Conservation (phyloP, 805 yeast genomes). For the Wickerhamiella sergipiensis region DNA sequence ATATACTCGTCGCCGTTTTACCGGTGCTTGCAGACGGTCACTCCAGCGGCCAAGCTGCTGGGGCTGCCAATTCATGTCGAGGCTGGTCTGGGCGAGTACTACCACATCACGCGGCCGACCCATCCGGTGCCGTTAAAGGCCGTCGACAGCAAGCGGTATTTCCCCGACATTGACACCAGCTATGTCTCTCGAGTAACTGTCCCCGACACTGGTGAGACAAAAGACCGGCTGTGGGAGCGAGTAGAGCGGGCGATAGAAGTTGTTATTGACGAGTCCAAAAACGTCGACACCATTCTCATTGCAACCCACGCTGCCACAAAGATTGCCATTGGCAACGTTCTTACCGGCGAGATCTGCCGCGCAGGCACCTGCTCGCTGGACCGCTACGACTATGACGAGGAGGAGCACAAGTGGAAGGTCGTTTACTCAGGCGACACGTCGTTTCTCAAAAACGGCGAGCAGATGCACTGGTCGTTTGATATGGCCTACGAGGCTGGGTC, state of each 20-base stretch:
- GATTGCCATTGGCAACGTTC: conserved; percentile 71
- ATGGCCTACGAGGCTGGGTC: conserved; percentile 76
- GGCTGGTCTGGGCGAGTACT: conserved; percentile 89
- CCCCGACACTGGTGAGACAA: conserved; percentile 50
- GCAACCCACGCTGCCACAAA: conserved; percentile 91
- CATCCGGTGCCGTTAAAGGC: conserved; percentile 36
- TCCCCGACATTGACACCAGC: conserved; percentile 32
- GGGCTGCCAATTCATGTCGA: conserved; percentile 54
- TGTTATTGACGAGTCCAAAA: conserved; percentile 40
- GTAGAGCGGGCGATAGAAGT: conserved; percentile 44
- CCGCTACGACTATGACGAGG: conserved; percentile 30
- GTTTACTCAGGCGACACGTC: conserved; percentile 60
- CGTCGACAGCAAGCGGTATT: conserved; percentile 34
- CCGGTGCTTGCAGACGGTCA: conserved; percentile 72
- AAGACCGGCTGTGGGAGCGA: conserved; percentile 52
- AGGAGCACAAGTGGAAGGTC: conserved; percentile 40
- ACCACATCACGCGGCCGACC: conserved; percentile 48
- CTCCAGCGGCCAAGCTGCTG: conserved; percentile 50
- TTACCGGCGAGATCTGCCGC: conserved; percentile 40
- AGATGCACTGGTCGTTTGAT: conserved; percentile 82
- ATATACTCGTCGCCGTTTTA: conserved; percentile 77
- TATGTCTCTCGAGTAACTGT: conserved; percentile 52
- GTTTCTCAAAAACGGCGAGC: conserved; percentile 67
- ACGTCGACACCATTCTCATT: conserved; percentile 48
- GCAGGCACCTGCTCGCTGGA: conserved; percentile 84